Evolutionary conservation across 176 grass and related monocot species (phyloP).

Genomic region (Canna indica): DNA sequence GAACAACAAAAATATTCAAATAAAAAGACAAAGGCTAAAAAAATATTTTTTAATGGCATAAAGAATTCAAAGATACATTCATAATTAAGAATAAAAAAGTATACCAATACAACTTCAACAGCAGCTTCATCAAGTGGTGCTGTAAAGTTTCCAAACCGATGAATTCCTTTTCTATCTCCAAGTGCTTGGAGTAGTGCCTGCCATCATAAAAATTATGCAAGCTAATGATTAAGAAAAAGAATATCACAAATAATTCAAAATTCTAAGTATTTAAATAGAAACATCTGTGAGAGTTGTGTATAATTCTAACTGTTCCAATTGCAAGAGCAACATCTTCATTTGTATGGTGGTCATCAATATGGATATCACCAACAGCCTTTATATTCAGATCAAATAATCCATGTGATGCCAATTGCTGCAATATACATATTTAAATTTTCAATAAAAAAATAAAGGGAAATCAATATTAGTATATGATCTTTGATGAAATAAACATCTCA

Average conservation of each 20-base stretch:
- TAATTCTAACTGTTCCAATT: constrained; percentile 57
- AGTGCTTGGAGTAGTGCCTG: constrained; percentile 93
- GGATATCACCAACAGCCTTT: constrained; percentile 75
- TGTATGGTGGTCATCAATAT: constrained; percentile 99
- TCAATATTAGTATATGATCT: neutral
- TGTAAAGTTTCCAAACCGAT: constrained; percentile 81
- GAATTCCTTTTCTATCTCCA: constrained; percentile 82
- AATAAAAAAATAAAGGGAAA: neutral
- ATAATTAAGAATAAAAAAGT: neutral
- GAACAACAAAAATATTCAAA: too few relatives aligned
- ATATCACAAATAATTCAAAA: neutral
- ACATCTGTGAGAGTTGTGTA: neutral
- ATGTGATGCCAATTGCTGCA: constrained; percentile 93
- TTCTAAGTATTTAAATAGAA: too few relatives aligned
- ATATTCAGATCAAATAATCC: constrained; percentile 79
- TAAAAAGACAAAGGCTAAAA: too few relatives aligned
- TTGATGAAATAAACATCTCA: neutral
- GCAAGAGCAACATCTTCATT: constrained; percentile 96
- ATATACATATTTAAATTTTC: constrained; percentile 14
- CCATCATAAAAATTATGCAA: neutral
- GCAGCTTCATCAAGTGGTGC: constrained; percentile 94
- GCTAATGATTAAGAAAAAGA: neutral
- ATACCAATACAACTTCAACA: constrained; percentile 85
- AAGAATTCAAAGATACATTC: neutral
- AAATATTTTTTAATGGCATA: too few relatives aligned